phyloP scores from a whole-genome alignment of 805 yeast species.

The Blastobotrys robertii region DNA sequence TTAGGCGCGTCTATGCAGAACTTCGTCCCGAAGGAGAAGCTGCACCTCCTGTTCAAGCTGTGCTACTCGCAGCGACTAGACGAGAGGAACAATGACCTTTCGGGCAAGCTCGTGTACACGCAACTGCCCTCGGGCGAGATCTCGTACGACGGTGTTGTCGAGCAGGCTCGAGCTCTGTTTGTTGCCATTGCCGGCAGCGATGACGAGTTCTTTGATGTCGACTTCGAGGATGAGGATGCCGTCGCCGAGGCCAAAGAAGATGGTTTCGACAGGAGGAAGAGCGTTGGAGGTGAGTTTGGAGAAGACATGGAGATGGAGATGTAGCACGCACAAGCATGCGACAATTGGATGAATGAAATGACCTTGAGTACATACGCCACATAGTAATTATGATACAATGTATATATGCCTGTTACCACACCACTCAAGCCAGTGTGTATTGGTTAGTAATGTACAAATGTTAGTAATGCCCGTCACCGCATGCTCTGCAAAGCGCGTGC shows the following conservation, averaged over 20 bases:
- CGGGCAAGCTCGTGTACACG: conserved; percentile 8
- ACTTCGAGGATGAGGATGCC: conserved; percentile 90
- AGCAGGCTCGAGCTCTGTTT: conserved; percentile 69
- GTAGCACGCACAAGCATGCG: no score
- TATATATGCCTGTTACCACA: no score
- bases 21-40: conserved; percentile 71
- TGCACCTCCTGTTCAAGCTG: conserved; percentile 51
- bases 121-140: conserved; percentile 39
- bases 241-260: conserved; percentile 20
- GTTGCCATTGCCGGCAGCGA: conserved; percentile 79
- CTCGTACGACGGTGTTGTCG: conserved; percentile 82
- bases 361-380: no score
- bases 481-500: no score
- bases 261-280: no score
- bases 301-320: no score
- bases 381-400: no score
- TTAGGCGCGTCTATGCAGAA: conserved; percentile 78
- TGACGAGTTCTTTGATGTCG: conserved; percentile 93
- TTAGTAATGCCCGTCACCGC: no score
- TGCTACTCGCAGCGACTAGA: conserved; percentile 42
- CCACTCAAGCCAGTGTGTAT: no score
- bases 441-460: no score
- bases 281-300: no score
- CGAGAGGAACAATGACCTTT: conserved; percentile 6
- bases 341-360: no score